Percentiles rank a stretch among this genome's conserved stretches.
Evolutionary conservation across 2,329 filamentous ascomycete genomes (phyloP).

Genomic region (Fusarium phyllophilum): DNA sequence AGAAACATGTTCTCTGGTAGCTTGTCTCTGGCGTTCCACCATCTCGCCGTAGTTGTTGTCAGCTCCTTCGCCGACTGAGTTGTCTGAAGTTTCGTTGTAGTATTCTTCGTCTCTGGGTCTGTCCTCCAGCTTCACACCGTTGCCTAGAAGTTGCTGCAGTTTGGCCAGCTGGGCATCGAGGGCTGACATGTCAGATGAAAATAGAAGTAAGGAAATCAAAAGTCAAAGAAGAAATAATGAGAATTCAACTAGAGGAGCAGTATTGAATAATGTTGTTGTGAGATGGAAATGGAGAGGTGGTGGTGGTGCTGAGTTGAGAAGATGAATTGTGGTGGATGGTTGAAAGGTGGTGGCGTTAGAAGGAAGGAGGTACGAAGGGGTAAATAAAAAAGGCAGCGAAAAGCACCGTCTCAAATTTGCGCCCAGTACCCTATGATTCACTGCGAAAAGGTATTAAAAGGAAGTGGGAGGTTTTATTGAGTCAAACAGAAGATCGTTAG

Average conservation of each 20-base stretch:
- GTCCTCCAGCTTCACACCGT: conserved; percentile 32
- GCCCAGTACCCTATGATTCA: conserved; percentile 7
- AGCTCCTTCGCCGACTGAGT: neutral
- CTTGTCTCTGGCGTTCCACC: neutral
- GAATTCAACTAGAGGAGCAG: neutral
- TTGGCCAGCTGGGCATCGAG: conserved; percentile 34
- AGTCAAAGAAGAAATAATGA: neutral
- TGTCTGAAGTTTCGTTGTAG: neutral
- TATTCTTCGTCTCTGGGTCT: neutral
- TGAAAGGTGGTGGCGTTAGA: neutral
- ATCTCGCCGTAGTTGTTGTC: conserved; percentile 8
- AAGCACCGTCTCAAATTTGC: neutral
- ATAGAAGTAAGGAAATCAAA: neutral
- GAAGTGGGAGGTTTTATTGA: neutral
- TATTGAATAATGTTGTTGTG: neutral
- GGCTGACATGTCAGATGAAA: conserved; percentile 29
- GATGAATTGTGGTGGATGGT: neutral
- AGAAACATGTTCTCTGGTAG: neutral
- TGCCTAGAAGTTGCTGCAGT: conserved; percentile 36
- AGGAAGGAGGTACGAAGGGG: neutral
- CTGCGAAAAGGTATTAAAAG: neutral
- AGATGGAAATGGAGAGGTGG: neutral
- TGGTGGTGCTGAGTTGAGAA: neutral
- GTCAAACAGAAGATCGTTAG: neutral
- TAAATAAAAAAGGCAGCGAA: conserved; percentile 5